Conservation (phyloP, 768 basidiomycete genomes). For the Boletus reticuloceps region DNA sequence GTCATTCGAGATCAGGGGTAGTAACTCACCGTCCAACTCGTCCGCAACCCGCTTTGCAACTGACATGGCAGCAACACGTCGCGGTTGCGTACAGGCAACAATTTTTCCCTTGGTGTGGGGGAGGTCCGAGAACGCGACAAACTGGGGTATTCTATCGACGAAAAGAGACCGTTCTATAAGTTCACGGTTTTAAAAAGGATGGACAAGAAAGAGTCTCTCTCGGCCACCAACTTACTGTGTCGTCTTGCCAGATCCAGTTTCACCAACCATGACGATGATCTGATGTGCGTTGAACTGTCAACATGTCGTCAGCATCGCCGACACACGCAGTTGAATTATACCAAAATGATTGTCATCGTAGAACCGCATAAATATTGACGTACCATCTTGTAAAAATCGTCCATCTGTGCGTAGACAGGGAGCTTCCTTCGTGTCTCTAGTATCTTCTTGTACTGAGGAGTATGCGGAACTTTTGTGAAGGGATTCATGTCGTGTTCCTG, state of each 20-base stretch:
- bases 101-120: conserved; percentile 88
- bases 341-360: neutral
- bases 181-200: conserved; percentile 15
- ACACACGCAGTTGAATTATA: neutral
- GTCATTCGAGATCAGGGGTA: neutral
- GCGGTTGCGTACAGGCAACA: conserved; percentile 95
- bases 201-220: conserved; percentile 19
- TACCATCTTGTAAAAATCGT: conserved; percentile 87
- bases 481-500: conserved; percentile 84
- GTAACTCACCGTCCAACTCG: conserved; percentile 89
- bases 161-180: conserved; percentile 31
- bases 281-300: conserved; percentile 47
- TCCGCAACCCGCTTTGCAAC: conserved; percentile 98
- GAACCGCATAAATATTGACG: conserved; percentile 31
- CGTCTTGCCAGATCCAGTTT: conserved; percentile 95
- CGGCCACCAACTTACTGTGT: conserved; percentile 69
- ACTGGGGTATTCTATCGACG: conserved; percentile 84
- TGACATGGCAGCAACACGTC: conserved; percentile 96
- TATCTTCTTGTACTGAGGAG: conserved; percentile 82
- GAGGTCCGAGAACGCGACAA: conserved; percentile 90
- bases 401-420: conserved; percentile 91
- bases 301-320: neutral
- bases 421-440: conserved; percentile 81
- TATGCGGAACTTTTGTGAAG: conserved; percentile 79
- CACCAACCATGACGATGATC: conserved; percentile 88